Conservation (phyloP, 2,329 filamentous ascomycete species). For the Pseudocercospora eumusae region DNA sequence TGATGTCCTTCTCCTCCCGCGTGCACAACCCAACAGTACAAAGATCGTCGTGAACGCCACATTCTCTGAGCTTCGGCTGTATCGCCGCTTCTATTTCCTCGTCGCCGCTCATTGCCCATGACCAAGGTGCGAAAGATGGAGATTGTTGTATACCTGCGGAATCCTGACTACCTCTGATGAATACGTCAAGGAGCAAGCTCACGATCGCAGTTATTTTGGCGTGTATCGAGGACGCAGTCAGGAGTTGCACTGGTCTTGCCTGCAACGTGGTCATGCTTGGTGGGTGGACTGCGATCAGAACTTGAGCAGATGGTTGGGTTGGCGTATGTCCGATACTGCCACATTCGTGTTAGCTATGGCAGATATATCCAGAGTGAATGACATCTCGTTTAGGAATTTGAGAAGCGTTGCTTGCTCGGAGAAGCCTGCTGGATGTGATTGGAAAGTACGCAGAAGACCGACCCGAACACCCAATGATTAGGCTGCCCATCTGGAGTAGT, state of each 20-base stretch:
- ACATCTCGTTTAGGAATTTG: background rate
- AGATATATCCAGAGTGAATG: background rate
- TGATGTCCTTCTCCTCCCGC: constrained; percentile 3
- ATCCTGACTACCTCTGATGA: background rate
- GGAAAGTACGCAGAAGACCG: background rate
- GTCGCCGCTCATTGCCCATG: constrained; percentile 4
- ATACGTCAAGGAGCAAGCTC: background rate
- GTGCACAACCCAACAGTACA: background rate
- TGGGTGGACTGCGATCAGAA: background rate
- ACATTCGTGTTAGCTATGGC: background rate
- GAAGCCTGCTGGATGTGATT: background rate
- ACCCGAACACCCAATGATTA: constrained; percentile 6
- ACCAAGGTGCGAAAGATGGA: background rate
- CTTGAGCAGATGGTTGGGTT: background rate
- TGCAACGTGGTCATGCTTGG: background rate
- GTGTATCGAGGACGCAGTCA: background rate
- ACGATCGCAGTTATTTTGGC: background rate
- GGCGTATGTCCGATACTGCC: background rate
- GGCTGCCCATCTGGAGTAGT: background rate
- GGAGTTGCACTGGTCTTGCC: background rate
- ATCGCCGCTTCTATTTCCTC: background rate
- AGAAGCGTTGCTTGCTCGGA: background rate
- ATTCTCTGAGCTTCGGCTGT: background rate
- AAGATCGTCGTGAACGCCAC: background rate
- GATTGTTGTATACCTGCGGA: background rate